phyloP scores from a whole-genome alignment of 768 basidiomycete genomes.

The Tephrocybe sp. region DNA sequence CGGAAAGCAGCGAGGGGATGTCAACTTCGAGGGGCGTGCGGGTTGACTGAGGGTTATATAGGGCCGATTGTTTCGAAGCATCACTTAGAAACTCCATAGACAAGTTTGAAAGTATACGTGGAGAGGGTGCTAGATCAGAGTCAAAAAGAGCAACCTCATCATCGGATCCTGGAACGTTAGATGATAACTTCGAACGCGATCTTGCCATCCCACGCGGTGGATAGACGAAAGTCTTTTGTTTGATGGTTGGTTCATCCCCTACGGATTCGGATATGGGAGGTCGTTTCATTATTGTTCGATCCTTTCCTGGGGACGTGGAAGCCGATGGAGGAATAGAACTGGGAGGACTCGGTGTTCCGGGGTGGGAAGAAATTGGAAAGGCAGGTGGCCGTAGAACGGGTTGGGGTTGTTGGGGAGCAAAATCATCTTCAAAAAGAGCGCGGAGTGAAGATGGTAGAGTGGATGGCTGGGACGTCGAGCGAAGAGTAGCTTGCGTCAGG shows the following conservation, averaged over 20 bases:
- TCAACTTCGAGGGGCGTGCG: conserved; percentile 6
- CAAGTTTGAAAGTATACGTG: conserved; percentile 8
- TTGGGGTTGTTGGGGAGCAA: conserved; percentile 25
- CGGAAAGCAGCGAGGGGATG: not conserved
- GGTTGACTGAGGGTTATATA: conserved; percentile 3
- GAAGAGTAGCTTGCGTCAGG: conserved; percentile 41
- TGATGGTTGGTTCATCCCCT: conserved; percentile 29
- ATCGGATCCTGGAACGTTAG: conserved; percentile 21
- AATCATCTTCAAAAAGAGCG: conserved; percentile 68
- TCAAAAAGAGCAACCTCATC: conserved; percentile 19
- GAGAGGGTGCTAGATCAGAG: conserved; percentile 3
- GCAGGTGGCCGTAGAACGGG: conserved; percentile 42
- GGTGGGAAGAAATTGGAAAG: conserved; percentile 24
- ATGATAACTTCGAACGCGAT: conserved; percentile 28
- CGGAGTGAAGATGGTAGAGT: conserved; percentile 77
- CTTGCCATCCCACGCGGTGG: conserved; percentile 41
- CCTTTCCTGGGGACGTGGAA: conserved; percentile 34
- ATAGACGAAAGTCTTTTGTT: conserved; percentile 51
- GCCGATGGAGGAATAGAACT: conserved; percentile 20
- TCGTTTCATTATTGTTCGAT: conserved; percentile 29
- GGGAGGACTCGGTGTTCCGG: conserved; percentile 23
- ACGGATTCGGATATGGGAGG: conserved; percentile 24
- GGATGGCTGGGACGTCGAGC: conserved; percentile 39
- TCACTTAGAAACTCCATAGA: conserved; percentile 9
- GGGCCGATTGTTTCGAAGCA: not conserved